These are phyloP conservation scores for Patellaria atrata DNA, from an alignment of 495 filamentous ascomycete species.

Conservation along the genomic window DNA sequence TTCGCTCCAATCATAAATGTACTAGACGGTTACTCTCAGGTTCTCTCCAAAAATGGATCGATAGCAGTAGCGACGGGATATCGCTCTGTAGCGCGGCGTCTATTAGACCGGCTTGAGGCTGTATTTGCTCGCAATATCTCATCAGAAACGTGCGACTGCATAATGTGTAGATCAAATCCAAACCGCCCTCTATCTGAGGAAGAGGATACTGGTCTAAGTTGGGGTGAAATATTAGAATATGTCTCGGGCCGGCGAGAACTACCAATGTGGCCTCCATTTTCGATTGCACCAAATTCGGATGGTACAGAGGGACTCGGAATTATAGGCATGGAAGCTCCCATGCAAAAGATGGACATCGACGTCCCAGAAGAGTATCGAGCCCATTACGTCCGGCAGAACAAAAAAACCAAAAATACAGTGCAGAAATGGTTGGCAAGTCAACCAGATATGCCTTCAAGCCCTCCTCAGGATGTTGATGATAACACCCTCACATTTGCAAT, in stretches of 20 bases:
- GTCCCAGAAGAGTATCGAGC: conserved; percentile 81
- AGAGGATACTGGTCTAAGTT: conserved; percentile 57
- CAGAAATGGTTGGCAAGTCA: conserved; percentile 75
- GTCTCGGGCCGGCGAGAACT: conserved; percentile 77
- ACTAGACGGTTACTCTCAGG: conserved; percentile 70
- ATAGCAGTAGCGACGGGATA: conserved; percentile 94
- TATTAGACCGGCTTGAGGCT: conserved; percentile 84
- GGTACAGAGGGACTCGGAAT: conserved; percentile 40
- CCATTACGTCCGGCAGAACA: conserved; percentile 75
- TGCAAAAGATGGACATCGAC: conserved; percentile 78
- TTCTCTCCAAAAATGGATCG: conserved; percentile 71
- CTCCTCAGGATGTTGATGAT: conserved; percentile 76
- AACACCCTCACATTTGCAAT: conserved; percentile 88
- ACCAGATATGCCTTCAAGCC: conserved; percentile 51
- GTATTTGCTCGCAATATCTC: conserved; percentile 88
- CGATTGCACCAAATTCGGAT: conserved; percentile 35
- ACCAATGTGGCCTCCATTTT: conserved; percentile 74
- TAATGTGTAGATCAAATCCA: conserved; percentile 49
- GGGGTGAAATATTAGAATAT: conserved; percentile 90
- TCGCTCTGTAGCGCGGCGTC: conserved; percentile 75
- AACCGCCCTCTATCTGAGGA: conserved; percentile 27
- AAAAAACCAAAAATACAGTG: conserved; percentile 70
- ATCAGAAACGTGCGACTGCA: conserved; percentile 60
- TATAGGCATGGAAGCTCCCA: conserved; percentile 39
- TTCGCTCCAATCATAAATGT: conserved; percentile 69